A percentile compares a stretch with the other conserved stretches of the same genome.
Conservation (phyloP, 2,329 filamentous ascomycete genomes). For the Penicillium sp. region DNA sequence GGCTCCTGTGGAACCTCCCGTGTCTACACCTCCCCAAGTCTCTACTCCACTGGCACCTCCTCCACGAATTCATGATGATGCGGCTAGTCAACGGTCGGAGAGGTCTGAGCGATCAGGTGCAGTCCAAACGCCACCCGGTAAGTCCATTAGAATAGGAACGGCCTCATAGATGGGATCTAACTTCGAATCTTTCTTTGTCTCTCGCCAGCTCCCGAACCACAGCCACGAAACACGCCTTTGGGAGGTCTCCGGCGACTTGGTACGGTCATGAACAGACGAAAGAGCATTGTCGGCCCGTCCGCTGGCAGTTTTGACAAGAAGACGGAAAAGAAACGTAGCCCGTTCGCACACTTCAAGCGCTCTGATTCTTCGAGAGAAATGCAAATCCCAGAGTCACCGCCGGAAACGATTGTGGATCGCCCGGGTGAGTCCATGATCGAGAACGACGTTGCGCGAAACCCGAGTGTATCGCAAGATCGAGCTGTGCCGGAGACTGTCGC, state of each 20-base stretch:
- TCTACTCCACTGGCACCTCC: constrained; percentile 22
- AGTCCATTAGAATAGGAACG: constrained; percentile 13
- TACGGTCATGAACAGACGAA: constrained; percentile 45
- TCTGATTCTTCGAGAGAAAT: constrained; percentile 37
- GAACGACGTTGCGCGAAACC: constrained; percentile 23
- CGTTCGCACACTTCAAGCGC: constrained; percentile 41
- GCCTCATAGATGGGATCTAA: not conserved
- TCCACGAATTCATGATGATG: constrained; percentile 47
- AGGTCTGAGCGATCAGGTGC: constrained; percentile 34
- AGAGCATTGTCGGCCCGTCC: constrained; percentile 38
- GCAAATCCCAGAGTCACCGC: constrained; percentile 34
- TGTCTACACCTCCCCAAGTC: constrained; percentile 10
- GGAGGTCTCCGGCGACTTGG: constrained; percentile 44
- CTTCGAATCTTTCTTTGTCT: not conserved
- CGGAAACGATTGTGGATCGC: constrained; percentile 25
- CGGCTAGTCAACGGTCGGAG: constrained; percentile 51
- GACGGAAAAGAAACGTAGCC: constrained; percentile 40
- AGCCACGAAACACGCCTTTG: constrained; percentile 39
- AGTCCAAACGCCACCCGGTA: constrained; percentile 32
- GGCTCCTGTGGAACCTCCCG: constrained; percentile 7
- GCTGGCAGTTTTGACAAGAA: constrained; percentile 23
- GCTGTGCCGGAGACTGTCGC: constrained; percentile 17
- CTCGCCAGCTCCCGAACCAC: constrained; percentile 32
- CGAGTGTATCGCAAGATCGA: constrained; percentile 26
- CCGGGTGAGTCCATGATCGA: constrained; percentile 30